These are phyloP conservation scores for Phaffia tasmanica DNA, from an alignment of 768 basidiomycete species.

Conservation along the genomic window DNA sequence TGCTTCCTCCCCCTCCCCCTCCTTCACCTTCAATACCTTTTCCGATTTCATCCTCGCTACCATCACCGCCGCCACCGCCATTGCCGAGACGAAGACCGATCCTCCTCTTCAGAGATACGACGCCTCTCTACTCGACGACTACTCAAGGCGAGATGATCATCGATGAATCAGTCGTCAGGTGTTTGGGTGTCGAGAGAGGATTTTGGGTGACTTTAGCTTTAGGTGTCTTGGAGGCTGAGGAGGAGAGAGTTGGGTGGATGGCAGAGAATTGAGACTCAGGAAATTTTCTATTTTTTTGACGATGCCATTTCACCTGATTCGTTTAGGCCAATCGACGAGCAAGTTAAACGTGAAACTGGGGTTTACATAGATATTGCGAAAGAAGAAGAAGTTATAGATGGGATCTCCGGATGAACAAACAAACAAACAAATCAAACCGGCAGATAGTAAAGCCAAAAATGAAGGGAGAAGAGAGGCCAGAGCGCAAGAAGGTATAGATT, in stretches of 20 bases:
- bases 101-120: constrained; percentile 11
- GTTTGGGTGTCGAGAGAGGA: constrained; percentile 15
- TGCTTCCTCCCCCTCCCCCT: neutral
- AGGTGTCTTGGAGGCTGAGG: constrained; percentile 6
- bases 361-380: too few relatives aligned
- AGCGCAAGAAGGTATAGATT: too few relatives aligned
- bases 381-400: too few relatives aligned
- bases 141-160: constrained; percentile 13
- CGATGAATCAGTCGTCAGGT: constrained; percentile 9
- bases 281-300: too few relatives aligned
- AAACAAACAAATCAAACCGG: too few relatives aligned
- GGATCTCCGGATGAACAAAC: too few relatives aligned
- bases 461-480: too few relatives aligned
- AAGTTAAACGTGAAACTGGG: too few relatives aligned
- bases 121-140: constrained; percentile 4
- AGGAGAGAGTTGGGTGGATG: neutral
- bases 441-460: too few relatives aligned
- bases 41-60: neutral
- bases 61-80: neutral
- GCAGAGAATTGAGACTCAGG: too few relatives aligned
- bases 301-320: too few relatives aligned
- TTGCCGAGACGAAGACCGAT: constrained; percentile 13
- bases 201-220: constrained; percentile 11
- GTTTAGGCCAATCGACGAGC: too few relatives aligned
- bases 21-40: neutral